Evolutionary conservation across 768 basidiomycete genomes (phyloP), one percentile per base, ranked within the genome.

Genomic region (Tricholomella constricta): DNA sequence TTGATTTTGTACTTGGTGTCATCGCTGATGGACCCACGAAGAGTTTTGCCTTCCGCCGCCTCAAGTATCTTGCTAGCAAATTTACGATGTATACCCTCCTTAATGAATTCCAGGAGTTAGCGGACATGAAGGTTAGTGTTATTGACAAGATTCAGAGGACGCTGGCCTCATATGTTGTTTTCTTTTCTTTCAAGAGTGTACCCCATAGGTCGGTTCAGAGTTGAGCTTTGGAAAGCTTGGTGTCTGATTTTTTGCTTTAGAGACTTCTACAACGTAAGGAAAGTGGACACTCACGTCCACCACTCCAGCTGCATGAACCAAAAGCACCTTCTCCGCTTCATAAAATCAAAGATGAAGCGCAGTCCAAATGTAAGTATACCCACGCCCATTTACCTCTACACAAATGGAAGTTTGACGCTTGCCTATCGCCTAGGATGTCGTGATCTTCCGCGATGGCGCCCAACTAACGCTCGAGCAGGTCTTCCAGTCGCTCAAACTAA

Each of bases 261-360:
- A 54, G 97, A 99, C 72, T 98, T 99, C 62, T 99, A 99, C 72
- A 99, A 99, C 67, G 79, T 94, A 45, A 86, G 97, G 22, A 99
- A 99, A 68, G 97, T 99, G 54, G 97, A 99, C 66, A 99, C 97
- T 7, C 97, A 99, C 70, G 92, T 99, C 25, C 97, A 99, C 64
- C 93, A 98, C 67, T 96, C 96, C 3, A 97, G 95, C 55, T 91
- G 92, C 72, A 98, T 98, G 95, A 99, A 99, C 68, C 97, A 99
- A 70, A 99, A 99, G 69, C 97, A 99, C 73, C 74, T 99, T 17
- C 75, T 99, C 11, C 92, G 97, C 8, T 98, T 99, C 73, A 98
- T 99, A 76, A 99, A 99, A 70, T 85, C 88, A n/a, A 96, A 96
- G 68, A 95, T 97, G 93, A 94, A 94, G 72, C 85, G 84, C 20